Base-by-base conservation (phyloP, 495 filamentous ascomycete species). In the Antarctomyces pellizariae region DNA sequence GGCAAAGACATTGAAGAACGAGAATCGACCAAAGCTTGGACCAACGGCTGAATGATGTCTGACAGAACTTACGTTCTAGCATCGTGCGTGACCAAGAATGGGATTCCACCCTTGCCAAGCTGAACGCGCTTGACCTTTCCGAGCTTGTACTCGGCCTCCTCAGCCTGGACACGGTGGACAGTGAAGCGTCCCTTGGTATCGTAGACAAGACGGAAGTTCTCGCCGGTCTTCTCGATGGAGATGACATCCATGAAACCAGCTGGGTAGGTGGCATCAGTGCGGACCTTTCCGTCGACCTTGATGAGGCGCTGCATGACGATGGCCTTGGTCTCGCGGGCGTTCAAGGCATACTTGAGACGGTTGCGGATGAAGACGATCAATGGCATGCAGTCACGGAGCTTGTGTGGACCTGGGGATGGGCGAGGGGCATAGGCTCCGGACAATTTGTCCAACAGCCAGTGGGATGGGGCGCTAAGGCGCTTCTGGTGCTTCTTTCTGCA, bases 21-120 rank as follows among this genome's bases (percentile, higher is more conserved):
- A 54, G 54, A 59, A 63, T 73, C 70, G 59, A 69, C 77, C 75
- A 82, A 83, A 84, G 63, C 74, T 83, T 86, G 78, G 75, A 80
- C 80, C 79, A 89, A 90, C 80, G 80, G 70, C 80, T 90, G 80
- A 90, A 72, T 77, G 80, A 83, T 75, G 67, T 72, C 64, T 66
- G 70, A 67, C 58, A 74, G 64, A 68, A 69, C 83, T 86, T 61
- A 93, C 83, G 89, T 97, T 77, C 86, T 71, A 60, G 89, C 86
- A 79, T 97, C 86, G 71, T 95, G 89, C 78, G 89, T 95, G 75
- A 95, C 86, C 76, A 93, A 91, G 78, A 90, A 95, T 77, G 86
- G 86, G 67, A 97, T 86, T 60, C 84, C 86, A 60, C 86, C 89
- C 56, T 77, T 79, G 67, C 86, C 89, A 45, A 97, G 71, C 65